Base-by-base conservation (phyloP, 345 rosid species). In the Moricandia arvensis region DNA sequence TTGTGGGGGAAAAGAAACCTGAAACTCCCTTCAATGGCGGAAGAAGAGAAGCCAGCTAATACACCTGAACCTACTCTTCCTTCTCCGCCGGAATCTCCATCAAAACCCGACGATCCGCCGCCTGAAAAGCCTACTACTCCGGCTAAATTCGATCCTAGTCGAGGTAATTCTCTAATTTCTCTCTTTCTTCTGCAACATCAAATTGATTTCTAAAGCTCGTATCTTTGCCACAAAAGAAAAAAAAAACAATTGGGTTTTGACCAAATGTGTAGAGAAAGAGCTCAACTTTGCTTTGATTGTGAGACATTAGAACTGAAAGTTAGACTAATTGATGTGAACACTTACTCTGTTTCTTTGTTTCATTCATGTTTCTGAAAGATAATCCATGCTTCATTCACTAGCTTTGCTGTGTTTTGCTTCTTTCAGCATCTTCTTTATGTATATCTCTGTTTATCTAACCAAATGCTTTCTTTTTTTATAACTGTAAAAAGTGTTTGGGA, bases 401-500 rank as follows among this genome's bases (percentile, higher is more conserved):
- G 26, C 29, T 45, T 43, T 12, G 47, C 49, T 43, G 15, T 12
- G 15, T 43, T 43, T 43, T 53, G 58, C 11, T 11, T 16, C 57
- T 10, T 59, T 45, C 15, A 51, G 7, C 37, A 5, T 10, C 17
- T 53, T 26, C 38, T n/a, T 21, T 75, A 12, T 68, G 58, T n/a
- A n/a, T n/a, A n/a, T n/a, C n/a, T n/a, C n/a, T n/a, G n/a, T n/a
- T n/a, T 63, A 13, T 33, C 75, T 83, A 13, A 33, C 6, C 4
- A 31, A 53, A 45, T 68, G n/a, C n/a, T n/a, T n/a, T 4, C 24
- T 55, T 24, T 60, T 16, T 13, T 35, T 17, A 33, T 31, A 29
- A 29, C 31, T 29, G 31, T 75, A n/a, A n/a, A 8, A 75, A 94
- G 98, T 89, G 96, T 90, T 91, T 62, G 98, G 98, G 51, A 90